phyloP scores from a whole-genome alignment of 163 green algal genomes.

The Scenedesmus sp. region DNA sequence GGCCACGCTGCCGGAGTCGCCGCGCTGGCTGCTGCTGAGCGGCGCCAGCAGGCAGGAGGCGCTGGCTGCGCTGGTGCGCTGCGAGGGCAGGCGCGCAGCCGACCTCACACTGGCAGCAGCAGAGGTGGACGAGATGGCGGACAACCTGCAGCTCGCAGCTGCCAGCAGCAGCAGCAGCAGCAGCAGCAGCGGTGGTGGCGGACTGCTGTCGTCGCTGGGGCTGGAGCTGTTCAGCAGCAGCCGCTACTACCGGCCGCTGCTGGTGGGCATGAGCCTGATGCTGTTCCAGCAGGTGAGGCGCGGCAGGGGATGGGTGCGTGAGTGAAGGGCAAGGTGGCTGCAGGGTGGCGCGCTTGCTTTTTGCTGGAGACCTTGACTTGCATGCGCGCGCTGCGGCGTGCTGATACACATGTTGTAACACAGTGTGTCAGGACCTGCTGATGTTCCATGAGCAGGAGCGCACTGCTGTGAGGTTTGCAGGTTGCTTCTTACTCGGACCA shows the following conservation, averaged over 20 bases:
- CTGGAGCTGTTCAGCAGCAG: slow-evolving; percentile 51
- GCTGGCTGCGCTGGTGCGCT: slow-evolving; percentile 54
- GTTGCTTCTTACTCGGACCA: too few species aligned
- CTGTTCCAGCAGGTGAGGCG: slow-evolving; percentile 62
- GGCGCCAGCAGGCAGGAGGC: slow-evolving; percentile 55
- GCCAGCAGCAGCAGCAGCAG: slow-evolving; percentile 37
- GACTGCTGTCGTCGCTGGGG: background rate
- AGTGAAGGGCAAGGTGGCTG: background rate
- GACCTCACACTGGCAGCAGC: slow-evolving; percentile 13
- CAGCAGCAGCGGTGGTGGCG: background rate
- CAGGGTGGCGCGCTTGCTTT: too few species aligned
- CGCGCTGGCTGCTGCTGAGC: slow-evolving; percentile 87
- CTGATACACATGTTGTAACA: too few species aligned
- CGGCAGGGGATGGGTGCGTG: background rate
- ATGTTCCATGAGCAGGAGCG: too few species aligned
- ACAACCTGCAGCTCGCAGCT: slow-evolving; percentile 54
- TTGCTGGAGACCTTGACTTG: too few species aligned
- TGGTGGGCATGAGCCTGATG: slow-evolving; percentile 80
- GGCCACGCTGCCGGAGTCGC: slow-evolving; percentile 78
- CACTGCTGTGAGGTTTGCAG: too few species aligned
- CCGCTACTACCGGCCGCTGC: slow-evolving; percentile 69
- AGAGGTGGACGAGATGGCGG: slow-evolving; percentile 53
- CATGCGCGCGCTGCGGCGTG: too few species aligned
- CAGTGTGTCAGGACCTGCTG: too few species aligned
- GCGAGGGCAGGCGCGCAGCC: slow-evolving; percentile 56